A percentile compares a stretch with the other conserved stretches of the same genome.
Evolutionary conservation across 1,284 basidiomycete species (phyloP).

Genomic region (Sanghuangporus weigelae): DNA sequence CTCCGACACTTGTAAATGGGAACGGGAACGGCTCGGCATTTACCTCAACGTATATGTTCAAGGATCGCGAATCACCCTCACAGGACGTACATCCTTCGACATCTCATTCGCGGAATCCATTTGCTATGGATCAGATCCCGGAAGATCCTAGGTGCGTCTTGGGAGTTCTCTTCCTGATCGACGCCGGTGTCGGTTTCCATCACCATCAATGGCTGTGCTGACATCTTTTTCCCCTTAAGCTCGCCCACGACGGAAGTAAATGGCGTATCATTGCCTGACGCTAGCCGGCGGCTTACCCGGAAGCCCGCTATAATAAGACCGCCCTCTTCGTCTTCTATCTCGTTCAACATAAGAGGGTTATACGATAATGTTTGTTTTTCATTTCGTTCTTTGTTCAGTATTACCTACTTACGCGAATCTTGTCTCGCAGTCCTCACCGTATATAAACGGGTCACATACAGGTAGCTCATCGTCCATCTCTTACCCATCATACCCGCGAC

Average conservation of each 20-base stretch:
- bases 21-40: slow-evolving; percentile 8
- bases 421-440: slow-evolving; percentile 6
- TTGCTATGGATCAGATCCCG: slow-evolving; percentile 16
- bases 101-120: slow-evolving; percentile 2
- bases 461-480: slow-evolving; percentile 28
- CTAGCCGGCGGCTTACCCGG: slow-evolving; percentile 29
- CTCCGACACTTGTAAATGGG: background rate
- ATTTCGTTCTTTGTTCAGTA: background rate
- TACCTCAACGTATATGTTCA: background rate
- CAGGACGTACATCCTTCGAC: slow-evolving; percentile 3
- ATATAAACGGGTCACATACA: slow-evolving; percentile 7
- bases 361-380: slow-evolving; percentile 40
- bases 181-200: background rate
- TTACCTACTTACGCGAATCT: background rate
- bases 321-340: slow-evolving; percentile 34
- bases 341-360: slow-evolving; percentile 35
- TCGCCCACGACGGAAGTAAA: slow-evolving; percentile 3
- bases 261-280: slow-evolving; percentile 23
- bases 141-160: slow-evolving; percentile 13
- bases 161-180: background rate
- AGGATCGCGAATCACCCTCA: background rate
- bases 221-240: background rate
- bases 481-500: slow-evolving; percentile 39
- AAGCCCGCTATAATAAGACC: slow-evolving; percentile 34
- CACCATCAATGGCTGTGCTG: slow-evolving; percentile 8